Conservation (phyloP, 352 stramenopile genomes). For the Phytophthora fragariaefolia region DNA sequence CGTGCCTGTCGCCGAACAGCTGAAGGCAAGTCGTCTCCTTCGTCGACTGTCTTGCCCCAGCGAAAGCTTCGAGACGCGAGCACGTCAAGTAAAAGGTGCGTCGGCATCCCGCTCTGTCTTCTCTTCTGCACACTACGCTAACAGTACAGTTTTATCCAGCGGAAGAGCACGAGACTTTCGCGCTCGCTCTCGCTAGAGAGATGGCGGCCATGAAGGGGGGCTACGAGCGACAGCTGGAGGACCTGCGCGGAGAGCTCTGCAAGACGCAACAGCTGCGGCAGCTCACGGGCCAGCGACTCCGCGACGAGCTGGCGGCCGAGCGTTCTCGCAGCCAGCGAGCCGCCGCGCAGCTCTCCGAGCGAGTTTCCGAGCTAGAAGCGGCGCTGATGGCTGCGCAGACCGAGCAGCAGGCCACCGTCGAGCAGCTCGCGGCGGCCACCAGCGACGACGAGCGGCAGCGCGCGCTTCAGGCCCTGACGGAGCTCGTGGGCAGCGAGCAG, state of each 20-base stretch:
- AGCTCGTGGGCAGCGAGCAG: slow-evolving; percentile 40
- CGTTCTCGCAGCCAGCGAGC: slow-evolving; percentile 52
- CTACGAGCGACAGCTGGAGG: slow-evolving; percentile 72
- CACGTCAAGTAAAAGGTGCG: slow-evolving; percentile 32
- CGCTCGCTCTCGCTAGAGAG: slow-evolving; percentile 66
- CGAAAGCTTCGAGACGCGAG: slow-evolving; percentile 30
- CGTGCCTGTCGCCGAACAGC: slow-evolving; percentile 57
- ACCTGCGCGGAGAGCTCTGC: slow-evolving; percentile 63
- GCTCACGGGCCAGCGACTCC: slow-evolving; percentile 53
- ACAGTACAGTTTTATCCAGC: slow-evolving; percentile 39
- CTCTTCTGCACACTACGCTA: background rate
- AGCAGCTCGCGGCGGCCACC: slow-evolving; percentile 30
- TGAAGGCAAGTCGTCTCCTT: slow-evolving; percentile 44
- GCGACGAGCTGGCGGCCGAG: slow-evolving; percentile 56
- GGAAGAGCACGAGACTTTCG: slow-evolving; percentile 81
- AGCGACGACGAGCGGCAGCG: slow-evolving; percentile 33
- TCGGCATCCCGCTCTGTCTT: background rate
- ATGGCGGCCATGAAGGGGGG: slow-evolving; percentile 73
- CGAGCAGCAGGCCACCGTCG: slow-evolving; percentile 50
- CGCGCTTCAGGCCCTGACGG: slow-evolving; percentile 34
- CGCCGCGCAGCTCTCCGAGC: slow-evolving; percentile 49
- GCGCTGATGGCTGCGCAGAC: slow-evolving; percentile 37
- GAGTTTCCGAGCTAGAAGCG: slow-evolving; percentile 47
- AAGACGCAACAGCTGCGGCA: slow-evolving; percentile 49
- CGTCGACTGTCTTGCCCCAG: slow-evolving; percentile 23